Evolutionary conservation across 345 rosid species (phyloP).

Genomic region (Murraya koenigii): DNA sequence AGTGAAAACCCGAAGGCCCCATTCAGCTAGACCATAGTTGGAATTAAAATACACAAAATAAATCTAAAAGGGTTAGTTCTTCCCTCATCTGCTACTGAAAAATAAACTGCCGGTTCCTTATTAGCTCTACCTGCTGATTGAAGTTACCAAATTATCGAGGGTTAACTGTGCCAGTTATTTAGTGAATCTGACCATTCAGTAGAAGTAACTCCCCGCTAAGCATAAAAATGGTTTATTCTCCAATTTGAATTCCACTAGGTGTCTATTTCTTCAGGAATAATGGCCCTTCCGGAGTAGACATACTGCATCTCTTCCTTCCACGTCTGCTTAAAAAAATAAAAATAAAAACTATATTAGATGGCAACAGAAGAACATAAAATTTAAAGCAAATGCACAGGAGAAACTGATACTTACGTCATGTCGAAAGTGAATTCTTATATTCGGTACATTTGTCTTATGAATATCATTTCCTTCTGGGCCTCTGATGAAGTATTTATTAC

Average conservation of each 20-base stretch:
- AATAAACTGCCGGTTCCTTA: neutral
- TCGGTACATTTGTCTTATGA: conserved; percentile 49
- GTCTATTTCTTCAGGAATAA: conserved; percentile 36
- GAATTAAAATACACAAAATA: neutral
- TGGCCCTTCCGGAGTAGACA: conserved; percentile 36
- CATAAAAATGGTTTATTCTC: conserved; percentile 1
- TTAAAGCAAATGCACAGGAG: neutral
- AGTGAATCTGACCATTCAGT: neutral
- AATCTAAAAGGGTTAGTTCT: neutral
- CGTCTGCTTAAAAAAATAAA: too few species aligned
- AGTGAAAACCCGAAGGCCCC: neutral
- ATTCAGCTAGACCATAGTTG: neutral
- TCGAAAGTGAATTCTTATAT: conserved; percentile 36
- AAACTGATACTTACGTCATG: conserved; percentile 29
- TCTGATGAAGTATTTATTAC: conserved; percentile 34
- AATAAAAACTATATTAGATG: conserved; percentile 11
- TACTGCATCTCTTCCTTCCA: conserved; percentile 60
- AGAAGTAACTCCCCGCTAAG: neutral
- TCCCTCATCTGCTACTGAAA: neutral
- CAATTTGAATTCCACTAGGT: conserved; percentile 13
- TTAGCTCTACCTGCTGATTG: neutral
- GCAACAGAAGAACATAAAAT: neutral
- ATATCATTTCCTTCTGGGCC: conserved; percentile 52
- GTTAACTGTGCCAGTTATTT: neutral
- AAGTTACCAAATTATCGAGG: neutral